Percentiles rank a stretch among this genome's conserved stretches.
phyloP scores from a whole-genome alignment of 768 basidiomycete genomes.

The Filobasidium floriforme region DNA sequence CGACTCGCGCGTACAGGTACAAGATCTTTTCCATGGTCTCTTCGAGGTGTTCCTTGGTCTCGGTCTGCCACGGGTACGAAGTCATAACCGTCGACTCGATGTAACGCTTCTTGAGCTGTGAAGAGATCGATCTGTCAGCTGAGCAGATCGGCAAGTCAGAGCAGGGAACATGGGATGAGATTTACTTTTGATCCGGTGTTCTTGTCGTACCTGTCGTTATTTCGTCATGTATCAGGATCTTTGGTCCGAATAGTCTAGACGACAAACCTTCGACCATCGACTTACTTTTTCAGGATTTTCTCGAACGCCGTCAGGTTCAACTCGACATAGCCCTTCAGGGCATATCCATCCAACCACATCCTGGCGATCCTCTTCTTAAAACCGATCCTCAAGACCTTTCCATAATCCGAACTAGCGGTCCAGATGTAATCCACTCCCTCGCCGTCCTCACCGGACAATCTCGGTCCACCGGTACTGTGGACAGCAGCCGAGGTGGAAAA shows the following conservation, averaged over 20 bases:
- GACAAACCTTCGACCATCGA: conserved; percentile 9
- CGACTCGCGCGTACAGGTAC: conserved; percentile 74
- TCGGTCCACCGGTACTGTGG: conserved; percentile 45
- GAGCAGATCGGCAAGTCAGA: background rate
- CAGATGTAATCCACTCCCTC: conserved; percentile 51
- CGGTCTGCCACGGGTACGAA: conserved; percentile 60
- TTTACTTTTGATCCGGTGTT: conserved; percentile 54
- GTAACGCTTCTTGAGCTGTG: conserved; percentile 68
- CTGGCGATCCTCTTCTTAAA: conserved; percentile 84
- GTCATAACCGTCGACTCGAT: conserved; percentile 63
- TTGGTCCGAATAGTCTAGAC: background rate
- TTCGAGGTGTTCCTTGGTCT: conserved; percentile 59
- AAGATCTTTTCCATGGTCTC: conserved; percentile 56
- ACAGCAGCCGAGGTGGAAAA: conserved; percentile 38
- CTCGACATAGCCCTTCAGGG: conserved; percentile 77
- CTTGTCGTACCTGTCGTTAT: conserved; percentile 71
- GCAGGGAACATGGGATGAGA: conserved; percentile 10
- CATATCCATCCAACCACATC: conserved; percentile 67
- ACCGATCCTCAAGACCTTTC: conserved; percentile 69
- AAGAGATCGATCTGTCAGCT: background rate
- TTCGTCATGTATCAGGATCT: conserved; percentile 14
- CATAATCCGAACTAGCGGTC: conserved; percentile 70
- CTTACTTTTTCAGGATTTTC: conserved; percentile 90
- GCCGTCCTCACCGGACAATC: background rate
- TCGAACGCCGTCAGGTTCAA: conserved; percentile 87